phyloP scores from a whole-genome alignment of 768 basidiomycete species.

The Paxillus ammoniavirescens region DNA sequence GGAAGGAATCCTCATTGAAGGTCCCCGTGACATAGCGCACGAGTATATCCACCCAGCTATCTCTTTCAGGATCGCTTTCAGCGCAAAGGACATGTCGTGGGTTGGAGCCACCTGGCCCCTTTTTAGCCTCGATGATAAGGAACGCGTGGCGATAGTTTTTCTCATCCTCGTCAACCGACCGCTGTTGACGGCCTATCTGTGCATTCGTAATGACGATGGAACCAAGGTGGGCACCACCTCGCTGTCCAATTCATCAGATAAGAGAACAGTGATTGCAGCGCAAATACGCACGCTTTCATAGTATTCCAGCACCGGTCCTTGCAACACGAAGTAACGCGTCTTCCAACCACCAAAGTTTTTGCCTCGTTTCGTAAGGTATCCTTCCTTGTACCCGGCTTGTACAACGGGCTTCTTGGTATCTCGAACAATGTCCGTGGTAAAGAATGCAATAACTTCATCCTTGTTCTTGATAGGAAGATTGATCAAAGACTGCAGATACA shows the following conservation, averaged over 20 bases:
- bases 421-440: slow-evolving; percentile 85
- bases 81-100: slow-evolving; percentile 93
- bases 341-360: slow-evolving; percentile 99
- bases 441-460: slow-evolving; percentile 86
- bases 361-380: slow-evolving; percentile 92
- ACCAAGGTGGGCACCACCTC: slow-evolving; percentile 88
- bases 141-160: slow-evolving; percentile 97
- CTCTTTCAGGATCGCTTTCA: slow-evolving; percentile 90
- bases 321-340: slow-evolving; percentile 90
- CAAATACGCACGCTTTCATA: slow-evolving; percentile 84
- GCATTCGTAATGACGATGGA: slow-evolving; percentile 90
- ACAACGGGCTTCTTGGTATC: slow-evolving; percentile 73
- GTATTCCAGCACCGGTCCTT: slow-evolving; percentile 89
- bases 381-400: slow-evolving; percentile 87
- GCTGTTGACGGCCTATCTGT: slow-evolving; percentile 94
- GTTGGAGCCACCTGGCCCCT: slow-evolving; percentile 63
- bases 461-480: slow-evolving; percentile 83
- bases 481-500: slow-evolving; percentile 83
- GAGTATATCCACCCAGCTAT: slow-evolving; percentile 92
- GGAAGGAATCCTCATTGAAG: slow-evolving; percentile 70
- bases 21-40: slow-evolving; percentile 82
- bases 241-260: slow-evolving; percentile 42
- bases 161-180: slow-evolving; percentile 68
- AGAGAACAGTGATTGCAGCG: slow-evolving; percentile 4
- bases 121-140: slow-evolving; percentile 89